Evolutionary conservation across 2,329 filamentous ascomycete genomes (phyloP), one percentile per base, ranked within the genome.

Genomic region (Thelonectria rubi): DNA sequence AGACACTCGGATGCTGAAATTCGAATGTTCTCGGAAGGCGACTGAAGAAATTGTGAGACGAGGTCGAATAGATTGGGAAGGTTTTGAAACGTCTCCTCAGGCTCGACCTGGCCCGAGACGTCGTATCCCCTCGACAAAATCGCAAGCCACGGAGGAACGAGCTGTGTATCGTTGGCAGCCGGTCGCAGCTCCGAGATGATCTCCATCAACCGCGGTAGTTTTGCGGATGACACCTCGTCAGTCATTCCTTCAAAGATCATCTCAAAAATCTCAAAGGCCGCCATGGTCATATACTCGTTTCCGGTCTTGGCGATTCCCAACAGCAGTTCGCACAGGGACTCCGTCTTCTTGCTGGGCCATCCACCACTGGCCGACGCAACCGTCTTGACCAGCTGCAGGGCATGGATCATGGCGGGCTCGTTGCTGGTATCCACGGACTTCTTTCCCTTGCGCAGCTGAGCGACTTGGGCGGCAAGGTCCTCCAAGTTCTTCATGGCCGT

Each of bases 281-380:
- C 91, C 90, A 98, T 96, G 32, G 94, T 97, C 82, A 99, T 89
- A 76, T 94, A 97, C 75, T 98, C 94, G 75, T 96, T 97, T 76
- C 88, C 95, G 9, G 91, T 94, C 73, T 90, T 90, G 30, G 94
- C 94, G 64, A 98, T 97, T 68, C 89, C 88, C 68, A 99, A 86
- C 60, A 99, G 81, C 55, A 97, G 81, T 77, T 98, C 94, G 76
- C 94, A 97, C 34, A 99, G 81, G 2, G 90, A 84, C 78, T 99
- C 95, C 56, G 97, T 97, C 79, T 97, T 97, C 81, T 91, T 93
- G 80, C 91, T 97, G 1, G 95, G 95, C 95, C 95, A 99, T 52
- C 95, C 95, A 42, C 93, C 92, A 60, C 93, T 94, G 5, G 92
- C 93, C 3, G 86, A 84, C 1, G 95, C 93, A 62, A 99, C 87